phyloP scores from a whole-genome alignment of 345 rosid species.

The Populus tremula region DNA sequence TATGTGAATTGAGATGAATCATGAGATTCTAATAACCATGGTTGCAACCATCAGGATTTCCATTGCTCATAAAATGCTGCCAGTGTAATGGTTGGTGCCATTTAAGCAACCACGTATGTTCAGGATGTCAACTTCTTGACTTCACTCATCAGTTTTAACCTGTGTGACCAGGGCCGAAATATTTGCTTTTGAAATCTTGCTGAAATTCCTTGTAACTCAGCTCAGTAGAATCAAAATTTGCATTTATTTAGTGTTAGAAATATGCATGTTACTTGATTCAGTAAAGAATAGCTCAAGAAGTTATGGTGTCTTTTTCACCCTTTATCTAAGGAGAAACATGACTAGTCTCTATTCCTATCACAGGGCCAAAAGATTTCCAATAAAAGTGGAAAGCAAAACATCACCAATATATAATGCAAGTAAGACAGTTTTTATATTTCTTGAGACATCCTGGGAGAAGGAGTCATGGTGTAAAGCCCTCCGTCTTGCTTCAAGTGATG shows the following conservation, averaged over 20 bases:
- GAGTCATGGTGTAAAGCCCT: conserved; percentile 98
- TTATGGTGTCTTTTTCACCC: not conserved
- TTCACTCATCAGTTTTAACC: too few species aligned
- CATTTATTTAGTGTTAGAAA: not conserved
- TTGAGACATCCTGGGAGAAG: conserved; percentile 97
- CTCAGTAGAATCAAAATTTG: not conserved
- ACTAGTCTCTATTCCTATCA: not conserved
- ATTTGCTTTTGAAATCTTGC: too few species aligned
- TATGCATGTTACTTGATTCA: not conserved
- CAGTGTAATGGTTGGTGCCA: too few species aligned
- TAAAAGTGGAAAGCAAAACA: conserved; percentile 67
- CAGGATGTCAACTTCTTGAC: too few species aligned
- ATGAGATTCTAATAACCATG: too few species aligned
- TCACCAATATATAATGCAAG: conserved; percentile 62
- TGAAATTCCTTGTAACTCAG: not conserved
- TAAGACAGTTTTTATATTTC: conserved; percentile 59
- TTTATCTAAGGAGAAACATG: not conserved
- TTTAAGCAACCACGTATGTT: too few species aligned
- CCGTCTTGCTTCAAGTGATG: conserved; percentile 74
- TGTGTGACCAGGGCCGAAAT: too few species aligned
- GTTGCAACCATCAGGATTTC: too few species aligned
- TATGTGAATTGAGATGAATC: too few species aligned
- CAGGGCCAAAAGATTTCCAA: conserved; percentile 92
- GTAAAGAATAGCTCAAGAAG: not conserved
- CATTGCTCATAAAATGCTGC: too few species aligned